Evolutionary conservation across 352 stramenopile genomes (phyloP), one percentile per base, ranked within the genome.

Genomic region (Sclerospora graminicola): DNA sequence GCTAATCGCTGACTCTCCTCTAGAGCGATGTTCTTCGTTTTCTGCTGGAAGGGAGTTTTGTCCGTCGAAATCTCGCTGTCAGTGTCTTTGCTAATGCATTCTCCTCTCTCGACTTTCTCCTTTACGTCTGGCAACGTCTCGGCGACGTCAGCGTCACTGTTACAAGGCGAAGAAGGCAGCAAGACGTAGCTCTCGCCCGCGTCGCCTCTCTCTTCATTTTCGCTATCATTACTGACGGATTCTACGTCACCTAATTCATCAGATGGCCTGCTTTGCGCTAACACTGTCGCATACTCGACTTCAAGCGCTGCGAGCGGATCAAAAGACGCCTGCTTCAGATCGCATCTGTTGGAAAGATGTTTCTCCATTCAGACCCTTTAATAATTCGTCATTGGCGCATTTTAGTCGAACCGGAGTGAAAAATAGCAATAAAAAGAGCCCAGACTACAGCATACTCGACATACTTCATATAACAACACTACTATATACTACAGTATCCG

Each of bases 261-360:
- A 10, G 31, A 15, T 7, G 18, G 15, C 8, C 8, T 48, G 33
- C 48, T 57, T 46, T 82, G 70, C 16, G 68, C 68, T 30, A 86
- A 10, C 6, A 84, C 66, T 6, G 63, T 61, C 13, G 63, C 69
- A 45, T 86, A 86, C 45, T 86, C 74, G 36, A 64, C 69, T 14
- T 86, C 74, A 1, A 86, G 57, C 45, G 47, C 36, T 31, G 54
- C 66, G 1, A 86, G 62, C 41, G 66, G 70, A 48, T 86, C 73
- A 29, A 67, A 60, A 15, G 43, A 39, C 15, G 55, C 15, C 19
- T 53, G 49, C 20, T 66, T 57, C 56, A 77, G 21, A 26, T 6
- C 21, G 21, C 21, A 6, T 26, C 21, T 3, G 60, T 36, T 45
- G n/a, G n/a, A n/a, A n/a, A n/a, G n/a, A n/a, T n/a, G n/a, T n/a